A percentile compares a stretch with the other conserved stretches of the same genome.
These are phyloP conservation scores for Paraleonurus japonicus DNA, from an alignment of 257 asterid species.

Conservation along the genomic window DNA sequence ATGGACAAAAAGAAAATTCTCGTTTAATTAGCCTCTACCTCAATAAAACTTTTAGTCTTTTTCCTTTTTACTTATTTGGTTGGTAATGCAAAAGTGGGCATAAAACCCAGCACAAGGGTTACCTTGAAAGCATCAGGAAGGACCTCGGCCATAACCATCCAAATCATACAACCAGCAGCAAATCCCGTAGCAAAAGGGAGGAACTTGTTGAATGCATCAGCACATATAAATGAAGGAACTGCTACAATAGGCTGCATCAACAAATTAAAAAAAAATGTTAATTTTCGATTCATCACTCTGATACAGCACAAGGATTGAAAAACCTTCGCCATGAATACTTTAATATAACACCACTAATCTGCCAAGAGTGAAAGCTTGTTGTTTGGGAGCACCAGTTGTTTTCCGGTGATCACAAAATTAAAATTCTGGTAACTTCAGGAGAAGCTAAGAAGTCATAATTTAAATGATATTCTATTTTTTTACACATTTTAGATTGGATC, in stretches of 20 bases:
- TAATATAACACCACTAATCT: background rate
- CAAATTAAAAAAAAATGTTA: slow-evolving; percentile 24
- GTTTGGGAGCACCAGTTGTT: too few species aligned
- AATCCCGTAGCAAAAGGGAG: slow-evolving; percentile 97
- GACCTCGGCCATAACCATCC: slow-evolving; percentile 98
- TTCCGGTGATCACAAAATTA: too few species aligned
- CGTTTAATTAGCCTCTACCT: background rate
- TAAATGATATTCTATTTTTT: too few species aligned
- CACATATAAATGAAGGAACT: slow-evolving; percentile 92
- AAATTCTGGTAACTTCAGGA: too few species aligned
- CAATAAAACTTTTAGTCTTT: background rate
- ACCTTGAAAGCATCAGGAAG: slow-evolving; percentile 98
- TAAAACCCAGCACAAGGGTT: slow-evolving; percentile 10
- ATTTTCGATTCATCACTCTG: slow-evolving; percentile 20
- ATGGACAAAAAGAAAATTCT: background rate
- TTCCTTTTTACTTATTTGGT: background rate
- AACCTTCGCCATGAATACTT: background rate
- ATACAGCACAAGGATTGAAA: background rate
- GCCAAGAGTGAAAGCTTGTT: background rate
- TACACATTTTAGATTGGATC: background rate
- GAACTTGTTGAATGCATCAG: slow-evolving; percentile 94
- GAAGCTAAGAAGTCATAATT: too few species aligned
- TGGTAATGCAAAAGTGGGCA: background rate
- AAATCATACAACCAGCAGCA: slow-evolving; percentile 99
- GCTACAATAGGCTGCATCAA: slow-evolving; percentile 94